A percentile compares a stretch with the other conserved stretches of the same genome.
Evolutionary conservation across 2,329 filamentous ascomycete genomes (phyloP).

Genomic region (Arthroderma uncinatum): DNA sequence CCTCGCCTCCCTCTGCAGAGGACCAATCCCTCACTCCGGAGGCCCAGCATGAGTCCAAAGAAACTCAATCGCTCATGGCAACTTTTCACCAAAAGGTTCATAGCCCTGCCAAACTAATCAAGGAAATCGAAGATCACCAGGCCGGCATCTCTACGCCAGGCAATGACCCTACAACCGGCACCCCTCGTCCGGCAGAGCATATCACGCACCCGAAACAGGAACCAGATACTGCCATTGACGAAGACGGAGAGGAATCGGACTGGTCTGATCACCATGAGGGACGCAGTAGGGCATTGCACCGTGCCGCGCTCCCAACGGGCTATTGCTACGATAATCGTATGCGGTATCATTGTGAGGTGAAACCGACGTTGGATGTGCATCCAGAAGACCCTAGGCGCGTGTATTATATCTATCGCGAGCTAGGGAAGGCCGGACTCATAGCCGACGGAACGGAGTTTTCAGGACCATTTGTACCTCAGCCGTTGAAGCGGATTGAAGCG

Average conservation of each 20-base stretch:
- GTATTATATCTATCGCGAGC: slow-evolving; percentile 80
- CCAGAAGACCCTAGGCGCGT: slow-evolving; percentile 91
- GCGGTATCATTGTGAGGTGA: slow-evolving; percentile 85
- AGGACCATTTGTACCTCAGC: slow-evolving; percentile 40
- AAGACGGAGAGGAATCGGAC: slow-evolving; percentile 25
- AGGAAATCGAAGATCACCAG: slow-evolving; percentile 11
- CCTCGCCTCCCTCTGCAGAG: slow-evolving; percentile 9
- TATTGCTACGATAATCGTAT: slow-evolving; percentile 89
- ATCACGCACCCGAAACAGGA: slow-evolving; percentile 10
- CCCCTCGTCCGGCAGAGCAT: background rate
- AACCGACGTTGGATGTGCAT: slow-evolving; percentile 59
- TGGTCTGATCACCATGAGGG: slow-evolving; percentile 28
- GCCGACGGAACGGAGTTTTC: slow-evolving; percentile 44
- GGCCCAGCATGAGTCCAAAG: slow-evolving; percentile 1
- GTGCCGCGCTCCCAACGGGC: slow-evolving; percentile 53
- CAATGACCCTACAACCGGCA: background rate
- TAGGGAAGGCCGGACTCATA: slow-evolving; percentile 70
- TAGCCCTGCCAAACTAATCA: slow-evolving; percentile 12
- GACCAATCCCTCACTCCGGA: background rate
- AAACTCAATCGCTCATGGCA: slow-evolving; percentile 11
- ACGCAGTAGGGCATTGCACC: slow-evolving; percentile 34
- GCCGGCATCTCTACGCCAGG: slow-evolving; percentile 5
- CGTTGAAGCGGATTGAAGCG: slow-evolving; percentile 59
- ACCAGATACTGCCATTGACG: slow-evolving; percentile 27
- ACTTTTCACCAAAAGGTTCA: slow-evolving; percentile 17